Conservation (phyloP, 2,329 filamentous ascomycete genomes). For the Fusarium caatingaense region DNA sequence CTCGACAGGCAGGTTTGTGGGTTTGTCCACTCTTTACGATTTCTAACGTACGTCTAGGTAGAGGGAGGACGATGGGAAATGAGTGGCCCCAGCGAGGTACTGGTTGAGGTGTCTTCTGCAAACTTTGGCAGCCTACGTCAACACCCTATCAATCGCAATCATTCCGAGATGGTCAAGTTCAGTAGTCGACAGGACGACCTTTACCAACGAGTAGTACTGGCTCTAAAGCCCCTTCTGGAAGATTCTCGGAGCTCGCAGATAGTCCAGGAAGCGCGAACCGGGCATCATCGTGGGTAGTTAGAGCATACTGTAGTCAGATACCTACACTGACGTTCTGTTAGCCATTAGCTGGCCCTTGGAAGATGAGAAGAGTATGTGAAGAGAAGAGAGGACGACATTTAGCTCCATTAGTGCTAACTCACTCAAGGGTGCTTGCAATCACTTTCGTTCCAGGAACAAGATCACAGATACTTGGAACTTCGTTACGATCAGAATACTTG, state of each 20-base stretch:
- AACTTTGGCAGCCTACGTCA: background rate
- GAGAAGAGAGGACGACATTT: too few relatives aligned
- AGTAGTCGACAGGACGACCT: background rate
- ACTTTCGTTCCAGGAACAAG: background rate
- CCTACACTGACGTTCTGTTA: too few relatives aligned
- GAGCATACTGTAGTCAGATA: too few relatives aligned
- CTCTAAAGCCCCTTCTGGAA: background rate
- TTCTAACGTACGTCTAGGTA: too few relatives aligned
- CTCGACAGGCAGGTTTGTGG: background rate
- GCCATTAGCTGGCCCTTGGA: too few relatives aligned
- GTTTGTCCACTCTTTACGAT: too few relatives aligned
- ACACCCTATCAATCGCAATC: background rate
- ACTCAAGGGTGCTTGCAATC: background rate
- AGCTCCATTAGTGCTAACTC: too few relatives aligned
- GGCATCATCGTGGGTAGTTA: too few relatives aligned
- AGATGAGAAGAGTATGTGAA: background rate
- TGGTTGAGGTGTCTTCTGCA: background rate
- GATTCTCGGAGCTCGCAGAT: too few relatives aligned
- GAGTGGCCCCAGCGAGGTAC: background rate
- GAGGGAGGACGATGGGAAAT: too few relatives aligned
- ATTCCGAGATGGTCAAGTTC: slow-evolving; percentile 7
- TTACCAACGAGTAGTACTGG: accelerated
- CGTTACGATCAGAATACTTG: background rate
- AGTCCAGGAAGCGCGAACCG: too few relatives aligned
- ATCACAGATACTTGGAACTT: background rate